A percentile compares a stretch with the other conserved stretches of the same genome.
phyloP scores from a whole-genome alignment of 495 filamentous ascomycete species.

The Xylaria curta region DNA sequence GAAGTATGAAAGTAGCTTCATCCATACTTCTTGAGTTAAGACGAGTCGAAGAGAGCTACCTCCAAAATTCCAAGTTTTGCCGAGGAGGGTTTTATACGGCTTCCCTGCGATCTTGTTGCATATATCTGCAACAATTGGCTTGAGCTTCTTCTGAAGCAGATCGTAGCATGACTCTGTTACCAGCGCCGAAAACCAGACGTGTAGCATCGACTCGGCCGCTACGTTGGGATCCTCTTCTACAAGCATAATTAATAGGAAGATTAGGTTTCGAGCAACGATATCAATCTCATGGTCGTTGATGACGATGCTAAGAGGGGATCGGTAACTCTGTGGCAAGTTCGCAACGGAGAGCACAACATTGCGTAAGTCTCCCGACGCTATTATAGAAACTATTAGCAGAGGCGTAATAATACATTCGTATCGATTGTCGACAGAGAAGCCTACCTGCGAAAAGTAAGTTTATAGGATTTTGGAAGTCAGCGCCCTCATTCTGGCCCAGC shows the following conservation, averaged over 20 bases:
- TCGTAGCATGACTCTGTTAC: constrained; percentile 5
- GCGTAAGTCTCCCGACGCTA: constrained; percentile 5
- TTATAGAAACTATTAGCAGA: constrained; percentile 51
- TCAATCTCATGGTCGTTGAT: constrained; percentile 8
- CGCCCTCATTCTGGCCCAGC: constrained; percentile 11
- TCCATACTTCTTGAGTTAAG: constrained; percentile 30
- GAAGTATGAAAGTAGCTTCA: constrained; percentile 29
- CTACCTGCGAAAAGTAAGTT: constrained; percentile 15
- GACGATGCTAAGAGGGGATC: constrained; percentile 1
- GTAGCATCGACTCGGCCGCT: constrained; percentile 4
- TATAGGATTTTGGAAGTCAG: neutral
- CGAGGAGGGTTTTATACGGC: constrained; percentile 1
- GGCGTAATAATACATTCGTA: constrained; percentile 12
- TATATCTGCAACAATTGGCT: constrained; percentile 15
- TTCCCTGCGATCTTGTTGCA: constrained; percentile 32
- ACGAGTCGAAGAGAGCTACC: constrained; percentile 26
- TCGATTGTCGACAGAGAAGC: constrained; percentile 39
- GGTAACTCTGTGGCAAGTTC: neutral
- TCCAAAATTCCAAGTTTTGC: constrained; percentile 36
- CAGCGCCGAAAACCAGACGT: constrained; percentile 15
- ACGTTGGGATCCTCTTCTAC: neutral
- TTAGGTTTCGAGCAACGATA: constrained; percentile 11
- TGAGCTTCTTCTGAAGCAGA: constrained; percentile 12
- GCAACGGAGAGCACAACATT: constrained; percentile 11
- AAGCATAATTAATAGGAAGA: constrained; percentile 14